These are phyloP conservation scores for Pichia phayaonensis DNA, from an alignment of 805 yeast species.

Conservation along the genomic window DNA sequence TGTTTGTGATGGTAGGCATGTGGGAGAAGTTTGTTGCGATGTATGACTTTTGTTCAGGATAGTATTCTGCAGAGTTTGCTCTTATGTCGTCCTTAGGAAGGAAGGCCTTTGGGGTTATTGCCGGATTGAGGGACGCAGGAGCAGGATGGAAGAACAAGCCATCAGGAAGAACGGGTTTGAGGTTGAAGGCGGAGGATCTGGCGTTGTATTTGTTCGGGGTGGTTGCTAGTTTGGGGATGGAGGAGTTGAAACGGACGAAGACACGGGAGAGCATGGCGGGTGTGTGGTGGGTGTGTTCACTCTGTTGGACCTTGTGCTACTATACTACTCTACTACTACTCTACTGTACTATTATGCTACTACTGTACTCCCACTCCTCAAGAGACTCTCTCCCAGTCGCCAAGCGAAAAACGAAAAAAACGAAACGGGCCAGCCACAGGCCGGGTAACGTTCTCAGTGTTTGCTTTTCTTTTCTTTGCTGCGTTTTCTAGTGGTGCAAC, in stretches of 20 bases:
- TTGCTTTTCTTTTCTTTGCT: too few species aligned
- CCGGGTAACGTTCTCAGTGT: too few species aligned
- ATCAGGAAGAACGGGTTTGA: slow-evolving; percentile 27
- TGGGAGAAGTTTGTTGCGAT: slow-evolving; percentile 16
- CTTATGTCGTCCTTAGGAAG: slow-evolving; percentile 28
- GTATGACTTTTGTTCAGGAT: slow-evolving; percentile 18
- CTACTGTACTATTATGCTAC: too few species aligned
- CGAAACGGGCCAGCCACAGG: too few species aligned
- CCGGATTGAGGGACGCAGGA: slow-evolving; percentile 28
- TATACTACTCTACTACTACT: too few species aligned
- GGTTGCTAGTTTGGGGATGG: slow-evolving; percentile 21
- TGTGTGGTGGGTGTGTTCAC: neutral
- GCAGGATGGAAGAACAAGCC: slow-evolving; percentile 32
- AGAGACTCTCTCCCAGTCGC: too few species aligned
- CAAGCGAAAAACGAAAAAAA: too few species aligned
- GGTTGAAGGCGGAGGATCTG: slow-evolving; percentile 31
- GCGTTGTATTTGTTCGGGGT: slow-evolving; percentile 32
- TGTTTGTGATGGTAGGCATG: slow-evolving; percentile 25
- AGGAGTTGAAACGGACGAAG: neutral
- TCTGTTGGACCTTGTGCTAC: too few species aligned
- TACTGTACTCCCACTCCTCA: too few species aligned
- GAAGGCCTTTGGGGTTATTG: slow-evolving; percentile 29
- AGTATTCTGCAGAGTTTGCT: slow-evolving; percentile 20
- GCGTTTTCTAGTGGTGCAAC: too few species aligned
- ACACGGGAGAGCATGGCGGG: neutral